phyloP scores from a whole-genome alignment of 805 yeast genomes.

The Kuraishia ogatae region DNA sequence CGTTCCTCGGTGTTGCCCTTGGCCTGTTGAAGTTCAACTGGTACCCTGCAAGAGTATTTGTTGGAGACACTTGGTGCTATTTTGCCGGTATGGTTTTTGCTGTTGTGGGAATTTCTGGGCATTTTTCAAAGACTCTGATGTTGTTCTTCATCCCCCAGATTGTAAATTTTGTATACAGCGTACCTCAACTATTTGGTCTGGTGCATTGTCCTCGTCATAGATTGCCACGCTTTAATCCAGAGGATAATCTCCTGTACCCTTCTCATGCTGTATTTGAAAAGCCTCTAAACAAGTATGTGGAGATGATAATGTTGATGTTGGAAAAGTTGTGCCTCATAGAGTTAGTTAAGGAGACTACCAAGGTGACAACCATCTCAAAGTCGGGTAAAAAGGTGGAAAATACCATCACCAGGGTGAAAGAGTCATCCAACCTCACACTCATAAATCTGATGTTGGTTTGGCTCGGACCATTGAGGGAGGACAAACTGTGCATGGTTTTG shows the following conservation, averaged over 20 bases:
- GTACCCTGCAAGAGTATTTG: constrained; percentile 90
- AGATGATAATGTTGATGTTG: constrained; percentile 34
- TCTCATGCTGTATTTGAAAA: constrained; percentile 41
- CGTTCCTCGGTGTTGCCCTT: constrained; percentile 77
- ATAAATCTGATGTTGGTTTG: constrained; percentile 77
- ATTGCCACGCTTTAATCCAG: constrained; percentile 64
- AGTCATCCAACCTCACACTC: constrained; percentile 77
- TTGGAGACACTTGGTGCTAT: constrained; percentile 97
- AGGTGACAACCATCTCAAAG: constrained; percentile 9
- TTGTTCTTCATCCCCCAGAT: constrained; percentile 87
- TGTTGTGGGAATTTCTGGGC: constrained; percentile 92
- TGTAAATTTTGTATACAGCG: constrained; percentile 78
- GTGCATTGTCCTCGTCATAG: constrained; percentile 96
- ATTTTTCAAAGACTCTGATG: constrained; percentile 87
- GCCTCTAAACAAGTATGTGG: constrained; percentile 23
- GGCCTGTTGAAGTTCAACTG: constrained; percentile 75
- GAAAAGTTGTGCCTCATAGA: constrained; percentile 40
- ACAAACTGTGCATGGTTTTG: constrained; percentile 52
- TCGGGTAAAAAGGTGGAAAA: constrained; percentile 8
- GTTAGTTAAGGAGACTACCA: constrained; percentile 23
- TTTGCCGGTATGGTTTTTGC: constrained; percentile 99
- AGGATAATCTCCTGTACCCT: constrained; percentile 69
- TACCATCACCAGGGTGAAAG: constrained; percentile 15
- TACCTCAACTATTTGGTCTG: constrained; percentile 82
- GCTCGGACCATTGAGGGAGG: constrained; percentile 90